Conservation (phyloP, 129 eudicot genomes). For the Arctium lappa region DNA sequence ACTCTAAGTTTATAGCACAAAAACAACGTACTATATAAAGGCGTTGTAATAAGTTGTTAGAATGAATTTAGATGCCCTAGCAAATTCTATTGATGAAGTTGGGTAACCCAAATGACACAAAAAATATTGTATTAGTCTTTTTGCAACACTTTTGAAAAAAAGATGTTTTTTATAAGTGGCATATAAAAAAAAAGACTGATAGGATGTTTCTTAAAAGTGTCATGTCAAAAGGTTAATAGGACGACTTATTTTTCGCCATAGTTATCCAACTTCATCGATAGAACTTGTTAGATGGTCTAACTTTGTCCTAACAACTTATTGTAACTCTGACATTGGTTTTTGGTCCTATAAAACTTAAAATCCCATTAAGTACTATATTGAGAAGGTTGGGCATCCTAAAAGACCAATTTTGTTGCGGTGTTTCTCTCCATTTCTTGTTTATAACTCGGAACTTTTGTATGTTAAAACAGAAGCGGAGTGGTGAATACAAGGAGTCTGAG, state of each 20-base stretch:
- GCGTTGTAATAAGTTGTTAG: not conserved
- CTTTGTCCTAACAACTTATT: not conserved
- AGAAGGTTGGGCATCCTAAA: not conserved
- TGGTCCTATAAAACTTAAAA: not conserved
- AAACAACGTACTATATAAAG: not conserved
- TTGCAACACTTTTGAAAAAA: not conserved
- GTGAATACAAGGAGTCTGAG: not conserved
- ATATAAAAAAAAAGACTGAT: not conserved
- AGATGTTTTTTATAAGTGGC: not conserved
- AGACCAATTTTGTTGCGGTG: not conserved
- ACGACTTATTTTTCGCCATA: too few species aligned
- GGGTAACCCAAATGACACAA: not conserved
- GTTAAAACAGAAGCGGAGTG: conserved; percentile 9
- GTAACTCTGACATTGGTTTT: not conserved
- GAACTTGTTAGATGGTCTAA: not conserved
- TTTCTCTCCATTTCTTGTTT: not conserved
- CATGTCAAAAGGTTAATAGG: not conserved
- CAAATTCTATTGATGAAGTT: not conserved
- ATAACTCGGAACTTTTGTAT: not conserved
- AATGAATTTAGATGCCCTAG: not conserved
- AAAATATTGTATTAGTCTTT: not conserved
- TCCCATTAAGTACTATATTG: too few species aligned
- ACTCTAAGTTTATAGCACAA: not conserved
- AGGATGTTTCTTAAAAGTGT: too few species aligned
- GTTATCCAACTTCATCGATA: not conserved